Conservation (phyloP, 257 asterid species). For the Craterostigma plantagineum region DNA sequence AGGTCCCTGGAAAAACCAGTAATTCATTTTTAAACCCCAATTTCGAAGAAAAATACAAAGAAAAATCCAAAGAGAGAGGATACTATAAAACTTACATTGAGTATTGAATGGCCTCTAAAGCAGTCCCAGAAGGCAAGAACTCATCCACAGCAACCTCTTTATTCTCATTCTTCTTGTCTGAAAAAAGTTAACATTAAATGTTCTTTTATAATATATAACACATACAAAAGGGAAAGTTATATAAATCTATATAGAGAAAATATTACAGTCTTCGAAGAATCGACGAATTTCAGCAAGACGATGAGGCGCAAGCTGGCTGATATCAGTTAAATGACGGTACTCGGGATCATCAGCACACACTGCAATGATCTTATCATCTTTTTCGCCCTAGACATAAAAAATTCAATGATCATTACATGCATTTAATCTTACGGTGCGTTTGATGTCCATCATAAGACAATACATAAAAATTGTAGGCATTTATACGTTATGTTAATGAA, state of each 20-base stretch:
- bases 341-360: slow-evolving; percentile 60
- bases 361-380: slow-evolving; percentile 52
- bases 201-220: too few relatives aligned
- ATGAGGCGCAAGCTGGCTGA: slow-evolving; percentile 43
- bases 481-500: too few relatives aligned
- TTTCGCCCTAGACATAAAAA: slow-evolving; percentile 26
- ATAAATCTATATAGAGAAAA: neutral
- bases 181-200: slow-evolving; percentile 9
- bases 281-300: slow-evolving; percentile 41
- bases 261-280: slow-evolving; percentile 59
- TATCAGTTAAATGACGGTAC: slow-evolving; percentile 37
- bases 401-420: too few relatives aligned
- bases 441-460: too few relatives aligned
- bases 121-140: neutral
- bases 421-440: too few relatives aligned
- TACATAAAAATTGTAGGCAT: too few relatives aligned
- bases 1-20: slow-evolving; percentile 43
- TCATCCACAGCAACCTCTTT: slow-evolving; percentile 1
- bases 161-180: slow-evolving; percentile 4
- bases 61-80: neutral
- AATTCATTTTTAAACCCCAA: neutral
- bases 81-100: neutral
- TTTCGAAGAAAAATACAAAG: neutral
- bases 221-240: too few relatives aligned
- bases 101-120: neutral